Evolutionary conservation across 495 filamentous ascomycete genomes (phyloP), one percentile per base, ranked within the genome.

Genomic region (Bacidia rubella): DNA sequence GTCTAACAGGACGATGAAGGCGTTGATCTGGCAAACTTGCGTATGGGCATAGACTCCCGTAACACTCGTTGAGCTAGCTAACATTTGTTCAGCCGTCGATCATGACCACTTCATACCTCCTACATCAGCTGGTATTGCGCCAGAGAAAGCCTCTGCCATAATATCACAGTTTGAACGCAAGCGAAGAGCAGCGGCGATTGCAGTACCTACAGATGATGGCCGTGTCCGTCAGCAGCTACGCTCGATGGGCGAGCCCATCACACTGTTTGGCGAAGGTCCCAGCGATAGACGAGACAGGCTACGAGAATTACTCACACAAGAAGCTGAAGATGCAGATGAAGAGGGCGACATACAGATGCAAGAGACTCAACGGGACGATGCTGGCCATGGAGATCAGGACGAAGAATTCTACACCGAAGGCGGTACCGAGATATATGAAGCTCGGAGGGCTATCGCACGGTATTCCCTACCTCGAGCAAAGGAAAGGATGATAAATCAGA

Each of bases 371-470:
- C 65, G 64, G 12, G 71, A 66, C 2, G 65, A 67, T 17, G 62
- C 51, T 15, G 66, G 54, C 20, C 73, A 78, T 54, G 79, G 66
- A 3, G 85, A 89, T 43, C 81, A 88, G 58, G 87, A 95, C 57
- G 92, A 96, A 63, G 92, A 98, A 57, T 97, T 96, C 63, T 99
- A 96, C 63, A 95, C 90, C 0, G 76, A 82, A 47, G 92, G 93
- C 0, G 72, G 75, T 2, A 68, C 77, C 10, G 84, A 85, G 47
- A 69, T 99, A 11, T 70, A 95, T 17, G 73, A 83, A 20, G 86
- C 87, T 3, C 74, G 92, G 44, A 82, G 79, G 62, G 75, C 80
- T 9, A 94, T 99, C 51, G 93, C 92, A 5, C 70, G 76, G 17
- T 97, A 82, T 65, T 94, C 88, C 15, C 66, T 99, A 24, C 90